These are phyloP conservation scores for Microdochium bolleyi DNA, from an alignment of 2,329 filamentous ascomycete species.

Conservation along the genomic window DNA sequence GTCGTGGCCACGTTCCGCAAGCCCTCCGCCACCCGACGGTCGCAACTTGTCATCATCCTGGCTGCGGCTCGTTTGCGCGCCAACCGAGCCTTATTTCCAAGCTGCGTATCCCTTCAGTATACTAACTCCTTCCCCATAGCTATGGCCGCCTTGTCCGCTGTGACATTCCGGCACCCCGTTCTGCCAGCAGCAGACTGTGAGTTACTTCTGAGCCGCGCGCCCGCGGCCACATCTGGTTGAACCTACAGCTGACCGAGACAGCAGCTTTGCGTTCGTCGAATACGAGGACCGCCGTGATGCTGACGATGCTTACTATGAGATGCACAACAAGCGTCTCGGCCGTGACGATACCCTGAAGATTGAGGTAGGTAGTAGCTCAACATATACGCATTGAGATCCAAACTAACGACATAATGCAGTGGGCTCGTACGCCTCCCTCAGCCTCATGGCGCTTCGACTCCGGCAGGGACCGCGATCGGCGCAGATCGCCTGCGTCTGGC, in stretches of 20 bases:
- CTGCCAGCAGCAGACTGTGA: constrained; percentile 90
- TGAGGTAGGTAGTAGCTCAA: constrained; percentile 56
- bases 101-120: background rate
- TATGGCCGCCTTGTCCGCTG: constrained; percentile 97
- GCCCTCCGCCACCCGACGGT: background rate
- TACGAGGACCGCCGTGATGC: constrained; percentile 98
- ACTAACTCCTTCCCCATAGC: constrained; percentile 39
- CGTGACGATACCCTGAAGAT: constrained; percentile 96
- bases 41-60: background rate
- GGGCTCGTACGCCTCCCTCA: constrained; percentile 95
- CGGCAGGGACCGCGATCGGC: constrained; percentile 60
- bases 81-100: background rate
- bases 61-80: background rate
- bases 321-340: constrained; percentile 98
- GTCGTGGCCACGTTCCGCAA: background rate
- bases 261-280: constrained; percentile 92
- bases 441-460: constrained; percentile 98
- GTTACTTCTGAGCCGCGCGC: constrained; percentile 28
- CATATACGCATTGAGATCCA: constrained; percentile 3
- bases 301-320: constrained; percentile 98
- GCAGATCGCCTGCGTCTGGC: constrained; percentile 57
- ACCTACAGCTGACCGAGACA: constrained; percentile 4
- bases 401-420: constrained; percentile 45
- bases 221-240: background rate
- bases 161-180: constrained; percentile 93